Percentiles rank a stretch among this genome's conserved stretches.
Conservation (phyloP, 345 rosid genomes). For the Gossypium ekmanianum region DNA sequence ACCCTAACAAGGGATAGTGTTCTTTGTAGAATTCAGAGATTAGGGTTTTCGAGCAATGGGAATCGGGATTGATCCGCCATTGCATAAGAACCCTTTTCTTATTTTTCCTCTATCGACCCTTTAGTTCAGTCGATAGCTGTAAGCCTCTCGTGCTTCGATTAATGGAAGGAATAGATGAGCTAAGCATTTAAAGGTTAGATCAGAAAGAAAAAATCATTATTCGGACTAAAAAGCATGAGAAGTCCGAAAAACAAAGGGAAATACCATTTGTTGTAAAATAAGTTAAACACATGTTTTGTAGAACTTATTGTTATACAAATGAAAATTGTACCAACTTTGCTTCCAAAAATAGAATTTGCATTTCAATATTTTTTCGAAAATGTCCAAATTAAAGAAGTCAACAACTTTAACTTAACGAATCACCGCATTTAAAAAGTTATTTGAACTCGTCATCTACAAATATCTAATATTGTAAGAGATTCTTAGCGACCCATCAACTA, state of each 20-base stretch:
- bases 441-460: too few species aligned
- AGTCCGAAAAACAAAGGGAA: not conserved
- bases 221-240: too few species aligned
- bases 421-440: too few species aligned
- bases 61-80: not conserved
- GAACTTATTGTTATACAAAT: not conserved
- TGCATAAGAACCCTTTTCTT: not conserved
- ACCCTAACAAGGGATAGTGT: not conserved
- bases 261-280: not conserved
- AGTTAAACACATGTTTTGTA: not conserved
- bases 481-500: too few species aligned
- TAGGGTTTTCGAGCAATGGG: not conserved
- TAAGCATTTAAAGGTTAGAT: not conserved
- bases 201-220: too few species aligned
- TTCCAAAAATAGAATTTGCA: too few species aligned
- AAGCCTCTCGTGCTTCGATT: not conserved
- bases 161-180: not conserved
- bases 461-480: too few species aligned
- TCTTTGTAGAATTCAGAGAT: not conserved
- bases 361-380: too few species aligned
- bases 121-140: not conserved
- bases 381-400: too few species aligned
- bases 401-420: too few species aligned
- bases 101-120: not conserved
- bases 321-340: not conserved